These are phyloP conservation scores for Capsicum baccatum DNA, from an alignment of 257 asterid species.

Conservation along the genomic window DNA sequence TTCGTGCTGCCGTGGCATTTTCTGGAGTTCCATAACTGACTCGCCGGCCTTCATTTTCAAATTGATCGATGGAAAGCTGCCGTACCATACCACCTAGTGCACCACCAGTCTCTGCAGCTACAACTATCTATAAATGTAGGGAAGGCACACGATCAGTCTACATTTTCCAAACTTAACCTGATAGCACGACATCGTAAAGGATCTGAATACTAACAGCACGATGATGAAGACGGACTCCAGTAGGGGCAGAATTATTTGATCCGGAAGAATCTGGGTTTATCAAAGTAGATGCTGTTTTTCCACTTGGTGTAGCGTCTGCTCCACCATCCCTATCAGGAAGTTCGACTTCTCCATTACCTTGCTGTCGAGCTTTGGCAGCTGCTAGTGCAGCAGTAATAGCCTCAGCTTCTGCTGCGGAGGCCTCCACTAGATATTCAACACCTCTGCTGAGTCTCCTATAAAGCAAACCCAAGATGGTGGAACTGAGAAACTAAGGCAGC, in stretches of 20 bases:
- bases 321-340: slow-evolving; percentile 96
- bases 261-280: slow-evolving; percentile 78
- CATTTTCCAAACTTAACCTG: slow-evolving; percentile 20
- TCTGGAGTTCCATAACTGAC: slow-evolving; percentile 99
- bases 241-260: slow-evolving; percentile 66
- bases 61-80: slow-evolving; percentile 98
- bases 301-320: slow-evolving; percentile 96
- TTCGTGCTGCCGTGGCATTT: slow-evolving; percentile 96
- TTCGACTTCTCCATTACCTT: slow-evolving; percentile 91
- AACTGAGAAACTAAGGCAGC: slow-evolving; percentile 8
- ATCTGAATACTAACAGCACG: slow-evolving; percentile 82
- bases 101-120: slow-evolving; percentile 99
- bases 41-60: slow-evolving; percentile 97
- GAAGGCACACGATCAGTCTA: slow-evolving; percentile 32
- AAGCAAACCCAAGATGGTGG: slow-evolving; percentile 21
- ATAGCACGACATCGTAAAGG: slow-evolving; percentile 26
- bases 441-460: slow-evolving; percentile 85
- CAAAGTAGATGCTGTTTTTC: slow-evolving; percentile 72
- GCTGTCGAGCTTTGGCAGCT: slow-evolving; percentile 95
- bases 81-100: slow-evolving; percentile 98
- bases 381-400: slow-evolving; percentile 94
- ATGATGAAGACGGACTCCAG: slow-evolving; percentile 99
- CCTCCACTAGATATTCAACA: slow-evolving; percentile 95
- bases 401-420: slow-evolving; percentile 99
- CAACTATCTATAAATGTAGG: slow-evolving; percentile 69